Conservation (phyloP, 306 rosid species). For the Lathyrus sativus region DNA sequence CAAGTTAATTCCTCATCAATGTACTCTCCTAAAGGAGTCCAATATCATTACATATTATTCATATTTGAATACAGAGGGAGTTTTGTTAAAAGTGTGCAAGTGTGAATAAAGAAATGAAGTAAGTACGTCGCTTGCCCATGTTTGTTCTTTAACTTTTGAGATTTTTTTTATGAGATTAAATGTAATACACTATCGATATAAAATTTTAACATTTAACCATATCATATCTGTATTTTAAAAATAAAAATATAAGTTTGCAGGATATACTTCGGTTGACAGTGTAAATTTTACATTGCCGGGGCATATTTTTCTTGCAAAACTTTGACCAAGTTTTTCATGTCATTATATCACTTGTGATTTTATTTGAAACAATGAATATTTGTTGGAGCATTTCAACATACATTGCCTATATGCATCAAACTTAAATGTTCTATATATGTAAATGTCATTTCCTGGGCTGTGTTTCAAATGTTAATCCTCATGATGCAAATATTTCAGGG, state of each 20-base stretch:
- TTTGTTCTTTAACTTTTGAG: background rate
- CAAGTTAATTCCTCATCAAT: too few species aligned
- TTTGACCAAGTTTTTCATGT: background rate
- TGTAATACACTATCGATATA: too few species aligned
- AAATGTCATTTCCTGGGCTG: background rate
- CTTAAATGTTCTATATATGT: background rate
- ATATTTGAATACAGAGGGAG: too few species aligned
- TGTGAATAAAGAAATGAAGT: background rate
- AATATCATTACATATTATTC: too few species aligned
- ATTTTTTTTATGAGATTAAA: background rate
- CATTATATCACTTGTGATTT: background rate
- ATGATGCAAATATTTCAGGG: background rate
- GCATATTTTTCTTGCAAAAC: background rate
- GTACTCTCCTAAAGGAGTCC: too few species aligned
- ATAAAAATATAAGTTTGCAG: too few species aligned
- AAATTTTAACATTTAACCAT: too few species aligned
- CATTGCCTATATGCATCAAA: background rate
- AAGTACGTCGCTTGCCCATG: background rate
- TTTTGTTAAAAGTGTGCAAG: too few species aligned
- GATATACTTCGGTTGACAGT: too few species aligned
- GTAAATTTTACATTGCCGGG: too few species aligned
- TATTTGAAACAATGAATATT: slow-evolving; percentile 2
- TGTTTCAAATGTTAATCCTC: slow-evolving; percentile 14
- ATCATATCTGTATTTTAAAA: too few species aligned
- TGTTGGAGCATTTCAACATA: background rate